A percentile compares a stretch with the other conserved stretches of the same genome.
Conservation (phyloP, 1,139 yeast genomes). For the Arxiozyma heterogenica region DNA sequence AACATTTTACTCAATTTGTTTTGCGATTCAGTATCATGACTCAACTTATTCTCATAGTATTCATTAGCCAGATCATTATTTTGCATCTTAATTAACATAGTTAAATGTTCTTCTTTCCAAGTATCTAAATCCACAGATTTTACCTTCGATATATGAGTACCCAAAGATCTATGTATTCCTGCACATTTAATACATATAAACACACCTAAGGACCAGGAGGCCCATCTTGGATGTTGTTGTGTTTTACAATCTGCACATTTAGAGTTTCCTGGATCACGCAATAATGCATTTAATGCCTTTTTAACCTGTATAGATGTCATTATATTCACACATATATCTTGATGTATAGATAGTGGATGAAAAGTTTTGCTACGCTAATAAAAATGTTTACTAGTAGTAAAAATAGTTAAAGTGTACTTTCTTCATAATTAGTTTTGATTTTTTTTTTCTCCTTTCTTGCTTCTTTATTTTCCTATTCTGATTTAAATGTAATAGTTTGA, state of each 20-base stretch:
- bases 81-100: constrained; percentile 79
- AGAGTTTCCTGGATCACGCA: constrained; percentile 68
- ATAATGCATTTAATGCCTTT: constrained; percentile 56
- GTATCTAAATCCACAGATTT: constrained; percentile 90
- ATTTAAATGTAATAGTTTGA: not conserved
- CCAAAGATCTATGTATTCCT: constrained; percentile 91
- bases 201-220: constrained; percentile 90
- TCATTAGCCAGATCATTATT: constrained; percentile 59
- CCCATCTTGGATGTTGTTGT: constrained; percentile 92
- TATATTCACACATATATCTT: not conserved
- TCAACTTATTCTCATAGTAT: constrained; percentile 71
- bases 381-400: too few relatives aligned
- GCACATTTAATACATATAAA: constrained; percentile 90
- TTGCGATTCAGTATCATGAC: not conserved
- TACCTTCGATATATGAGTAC: constrained; percentile 83
- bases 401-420: not conserved
- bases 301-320: constrained; percentile 26
- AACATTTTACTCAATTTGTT: constrained; percentile 3
- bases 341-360: too few relatives aligned
- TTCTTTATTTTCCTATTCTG: not conserved
- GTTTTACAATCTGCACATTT: constrained; percentile 88
- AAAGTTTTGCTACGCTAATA: too few relatives aligned
- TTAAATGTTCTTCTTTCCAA: constrained; percentile 92
- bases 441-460: not conserved
- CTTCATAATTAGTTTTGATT: too few relatives aligned